A percentile compares a stretch with the other conserved stretches of the same genome.
phyloP scores from a whole-genome alignment of 2,329 filamentous ascomycete genomes.

The Ophiostoma ips region DNA sequence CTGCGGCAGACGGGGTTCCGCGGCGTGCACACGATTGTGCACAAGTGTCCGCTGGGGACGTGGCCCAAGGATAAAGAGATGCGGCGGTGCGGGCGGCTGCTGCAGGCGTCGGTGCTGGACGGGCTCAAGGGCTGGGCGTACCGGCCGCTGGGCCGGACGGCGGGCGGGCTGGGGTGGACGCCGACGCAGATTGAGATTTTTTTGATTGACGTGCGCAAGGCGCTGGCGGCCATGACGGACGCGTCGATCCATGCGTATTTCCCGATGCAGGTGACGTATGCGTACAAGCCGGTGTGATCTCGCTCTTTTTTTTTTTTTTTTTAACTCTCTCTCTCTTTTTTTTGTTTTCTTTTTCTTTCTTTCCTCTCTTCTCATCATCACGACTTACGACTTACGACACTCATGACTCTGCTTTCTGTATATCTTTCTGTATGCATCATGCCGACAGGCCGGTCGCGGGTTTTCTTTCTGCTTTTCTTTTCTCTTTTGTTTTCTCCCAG shows the following conservation, averaged over 20 bases:
- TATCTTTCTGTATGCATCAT: no score
- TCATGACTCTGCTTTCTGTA: no score
- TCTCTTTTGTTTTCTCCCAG: no score
- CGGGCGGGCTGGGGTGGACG: conserved; percentile 21
- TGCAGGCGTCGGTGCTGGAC: conserved; percentile 27
- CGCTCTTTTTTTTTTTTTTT: neutral
- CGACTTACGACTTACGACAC: neutral
- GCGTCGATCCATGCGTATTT: conserved; percentile 19
- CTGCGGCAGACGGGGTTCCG: conserved; percentile 29
- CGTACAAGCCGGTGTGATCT: conserved; percentile 17
- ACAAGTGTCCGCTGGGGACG: conserved; percentile 34
- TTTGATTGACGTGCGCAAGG: conserved; percentile 22
- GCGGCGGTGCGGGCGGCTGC: conserved; percentile 30
- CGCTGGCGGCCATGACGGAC: conserved; percentile 20
- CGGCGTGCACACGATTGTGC: conserved; percentile 19
- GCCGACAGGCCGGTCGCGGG: no score
- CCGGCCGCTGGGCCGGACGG: conserved; percentile 17
- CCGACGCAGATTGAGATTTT: conserved; percentile 24
- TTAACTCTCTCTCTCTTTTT: neutral
- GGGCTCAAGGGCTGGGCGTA: conserved; percentile 19
- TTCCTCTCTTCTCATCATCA: neutral
- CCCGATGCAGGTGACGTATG: conserved; percentile 20
- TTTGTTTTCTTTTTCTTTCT: neutral
- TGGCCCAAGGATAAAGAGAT: conserved; percentile 32
- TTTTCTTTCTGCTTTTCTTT: no score